Evolutionary conservation across 2,329 filamentous ascomycete species (phyloP).

Genomic region (Aspergillus fischeri): DNA sequence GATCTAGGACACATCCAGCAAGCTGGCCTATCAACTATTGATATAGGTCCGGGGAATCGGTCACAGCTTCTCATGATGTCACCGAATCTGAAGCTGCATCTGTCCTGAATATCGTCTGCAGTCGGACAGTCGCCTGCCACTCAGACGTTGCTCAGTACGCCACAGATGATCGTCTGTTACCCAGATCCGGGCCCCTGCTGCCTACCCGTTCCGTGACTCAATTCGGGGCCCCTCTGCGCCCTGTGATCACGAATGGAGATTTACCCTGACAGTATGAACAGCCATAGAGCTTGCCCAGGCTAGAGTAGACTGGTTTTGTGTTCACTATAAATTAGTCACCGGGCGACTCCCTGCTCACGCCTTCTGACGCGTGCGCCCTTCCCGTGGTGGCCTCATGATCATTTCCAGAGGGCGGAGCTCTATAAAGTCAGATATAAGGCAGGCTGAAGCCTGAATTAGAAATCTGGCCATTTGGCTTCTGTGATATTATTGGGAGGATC

Average conservation of each 20-base stretch:
- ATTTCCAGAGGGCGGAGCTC: slow-evolving; percentile 10
- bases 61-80: neutral
- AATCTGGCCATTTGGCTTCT: neutral
- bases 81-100: neutral
- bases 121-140: neutral
- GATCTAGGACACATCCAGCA: neutral
- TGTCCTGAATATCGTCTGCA: neutral
- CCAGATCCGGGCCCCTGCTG: neutral
- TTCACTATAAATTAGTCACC: slow-evolving; percentile 4
- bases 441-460: neutral
- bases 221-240: neutral
- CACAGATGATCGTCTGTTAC: neutral
- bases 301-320: neutral
- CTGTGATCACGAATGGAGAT: neutral
- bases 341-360: slow-evolving; percentile 9
- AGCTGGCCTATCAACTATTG: too few species aligned
- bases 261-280: neutral
- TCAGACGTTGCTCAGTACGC: neutral
- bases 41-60: neutral
- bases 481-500: slow-evolving; percentile 5
- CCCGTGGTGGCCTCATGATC: slow-evolving; percentile 18
- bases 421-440: slow-evolving; percentile 8
- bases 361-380: slow-evolving; percentile 16
- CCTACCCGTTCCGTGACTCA: slow-evolving; percentile 2
- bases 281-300: neutral